Percentiles rank a stretch among this genome's conserved stretches.
These are phyloP conservation scores for Penicillium sp. DNA, from an alignment of 2,329 filamentous ascomycete genomes.

Conservation along the genomic window DNA sequence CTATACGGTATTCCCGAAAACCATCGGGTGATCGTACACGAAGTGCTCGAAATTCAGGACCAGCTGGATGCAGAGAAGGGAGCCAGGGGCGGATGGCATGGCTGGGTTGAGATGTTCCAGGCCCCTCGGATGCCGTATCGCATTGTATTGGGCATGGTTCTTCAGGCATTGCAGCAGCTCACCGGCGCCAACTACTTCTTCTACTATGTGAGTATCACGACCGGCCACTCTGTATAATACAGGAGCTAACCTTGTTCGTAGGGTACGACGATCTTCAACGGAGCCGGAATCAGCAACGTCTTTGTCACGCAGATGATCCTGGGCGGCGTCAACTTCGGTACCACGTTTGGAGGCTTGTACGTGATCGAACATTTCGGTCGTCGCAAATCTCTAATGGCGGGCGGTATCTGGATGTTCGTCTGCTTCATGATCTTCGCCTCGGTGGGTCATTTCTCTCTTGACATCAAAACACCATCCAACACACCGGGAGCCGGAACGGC, in stretches of 20 bases:
- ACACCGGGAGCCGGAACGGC: constrained; percentile 57
- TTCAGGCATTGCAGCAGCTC: constrained; percentile 47
- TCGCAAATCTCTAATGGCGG: constrained; percentile 64
- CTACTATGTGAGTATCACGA: constrained; percentile 51
- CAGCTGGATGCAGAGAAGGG: constrained; percentile 54
- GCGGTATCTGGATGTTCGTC: constrained; percentile 64
- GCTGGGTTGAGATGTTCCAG: constrained; percentile 45
- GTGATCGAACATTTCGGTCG: constrained; percentile 68
- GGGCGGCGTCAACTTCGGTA: constrained; percentile 65
- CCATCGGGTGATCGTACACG: constrained; percentile 54
- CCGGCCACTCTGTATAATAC: neutral
- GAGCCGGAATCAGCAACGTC: constrained; percentile 63
- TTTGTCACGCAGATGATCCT: constrained; percentile 65
- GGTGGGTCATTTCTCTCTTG: constrained; percentile 50
- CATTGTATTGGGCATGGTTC: constrained; percentile 39
- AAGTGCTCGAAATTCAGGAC: constrained; percentile 55
- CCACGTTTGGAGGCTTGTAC: constrained; percentile 65
- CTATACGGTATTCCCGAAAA: constrained; percentile 56
- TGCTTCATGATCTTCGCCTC: constrained; percentile 66
- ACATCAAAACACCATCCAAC: constrained; percentile 39
- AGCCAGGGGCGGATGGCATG: constrained; percentile 25
- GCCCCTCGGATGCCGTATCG: constrained; percentile 48
- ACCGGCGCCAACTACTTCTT: constrained; percentile 49
- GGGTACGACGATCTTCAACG: constrained; percentile 53
- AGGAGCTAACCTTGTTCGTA: neutral